Base-by-base conservation (phyloP, 208 protist species). In the Blastocrithidia nonstop region DNA sequence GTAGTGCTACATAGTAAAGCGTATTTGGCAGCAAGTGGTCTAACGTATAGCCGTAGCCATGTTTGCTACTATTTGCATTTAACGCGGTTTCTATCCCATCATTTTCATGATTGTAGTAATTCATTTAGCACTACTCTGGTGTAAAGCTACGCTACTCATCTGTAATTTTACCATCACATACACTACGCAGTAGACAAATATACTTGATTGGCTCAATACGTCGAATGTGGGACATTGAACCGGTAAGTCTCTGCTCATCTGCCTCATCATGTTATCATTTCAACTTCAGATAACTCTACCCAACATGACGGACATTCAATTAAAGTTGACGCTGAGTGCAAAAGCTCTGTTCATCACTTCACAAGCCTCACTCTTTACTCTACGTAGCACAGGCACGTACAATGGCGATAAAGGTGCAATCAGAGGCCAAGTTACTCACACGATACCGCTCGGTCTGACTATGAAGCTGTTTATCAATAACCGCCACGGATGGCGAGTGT, bases 401-500 rank as follows among this genome's bases (percentile, higher is more conserved):
- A 41, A 94, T 72, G 9, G 76, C 67, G 20, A 86, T 73, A 51
- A 92, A 90, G 1, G 74, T 54, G 19, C 76, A 85, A 53, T 85
- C 74, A 0, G 77, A 49, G 15, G 31, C 46, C 5, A 94, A 64
- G 4, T 56, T 61, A 19, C 40, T 45, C 31, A 90, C 46, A 39
- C 62, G 68, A 53, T 74, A 88, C 31, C 50, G 50, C 17, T 43
- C 59, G 7, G 73, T 53, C 19, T 89, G 76, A 42, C 67, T 66
- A 40, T 66, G 66, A 43, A 92, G 81, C 61, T 94, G 87, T 48
- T 85, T 83, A 50, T 94, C 87, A 7, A 92, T 57, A 22, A 90
- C 65, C 2, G 87, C 76, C 29, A 71, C 41, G 0, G 78, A 75
- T 3, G 82, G 87, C 4, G 69, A 75, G 19, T 75, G 53, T 29